Percentiles rank a stretch among this genome's conserved stretches.
Conservation (phyloP, 2,329 filamentous ascomycete genomes). For the Colletotrichum sp. region DNA sequence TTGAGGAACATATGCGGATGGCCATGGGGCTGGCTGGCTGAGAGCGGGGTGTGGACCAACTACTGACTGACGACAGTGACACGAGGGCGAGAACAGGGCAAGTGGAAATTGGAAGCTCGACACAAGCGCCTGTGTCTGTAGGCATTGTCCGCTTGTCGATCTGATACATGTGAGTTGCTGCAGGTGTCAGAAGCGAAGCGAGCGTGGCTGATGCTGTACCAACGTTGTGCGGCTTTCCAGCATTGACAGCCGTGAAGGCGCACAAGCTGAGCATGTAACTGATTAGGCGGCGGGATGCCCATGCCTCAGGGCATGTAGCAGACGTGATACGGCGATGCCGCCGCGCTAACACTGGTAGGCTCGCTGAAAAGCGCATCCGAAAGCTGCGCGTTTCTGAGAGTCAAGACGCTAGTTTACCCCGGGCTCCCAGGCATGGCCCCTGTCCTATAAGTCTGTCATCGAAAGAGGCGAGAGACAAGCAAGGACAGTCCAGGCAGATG, state of each 20-base stretch:
- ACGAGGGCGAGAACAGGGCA: background rate
- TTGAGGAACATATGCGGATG: background rate
- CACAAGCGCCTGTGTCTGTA: background rate
- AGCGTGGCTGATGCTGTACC: slow-evolving; percentile 2
- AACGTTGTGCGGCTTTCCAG: background rate
- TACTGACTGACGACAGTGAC: background rate
- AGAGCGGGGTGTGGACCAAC: background rate
- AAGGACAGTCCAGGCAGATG: background rate
- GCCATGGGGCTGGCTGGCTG: background rate
- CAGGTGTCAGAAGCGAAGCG: slow-evolving; percentile 15
- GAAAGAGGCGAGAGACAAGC: background rate
- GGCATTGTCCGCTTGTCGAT: background rate
- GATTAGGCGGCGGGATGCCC: background rate
- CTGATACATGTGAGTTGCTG: background rate
- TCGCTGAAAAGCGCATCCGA: background rate
- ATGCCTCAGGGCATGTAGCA: background rate
- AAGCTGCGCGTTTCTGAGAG: background rate
- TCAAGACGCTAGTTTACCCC: background rate
- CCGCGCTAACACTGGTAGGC: background rate
- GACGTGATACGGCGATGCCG: background rate
- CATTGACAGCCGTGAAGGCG: background rate
- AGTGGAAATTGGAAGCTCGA: background rate
- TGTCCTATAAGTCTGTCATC: background rate
- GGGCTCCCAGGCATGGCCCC: background rate
- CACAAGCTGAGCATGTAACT: background rate